phyloP scores from a whole-genome alignment of 148 eudicot species.

The Persicaria tinctoria region DNA sequence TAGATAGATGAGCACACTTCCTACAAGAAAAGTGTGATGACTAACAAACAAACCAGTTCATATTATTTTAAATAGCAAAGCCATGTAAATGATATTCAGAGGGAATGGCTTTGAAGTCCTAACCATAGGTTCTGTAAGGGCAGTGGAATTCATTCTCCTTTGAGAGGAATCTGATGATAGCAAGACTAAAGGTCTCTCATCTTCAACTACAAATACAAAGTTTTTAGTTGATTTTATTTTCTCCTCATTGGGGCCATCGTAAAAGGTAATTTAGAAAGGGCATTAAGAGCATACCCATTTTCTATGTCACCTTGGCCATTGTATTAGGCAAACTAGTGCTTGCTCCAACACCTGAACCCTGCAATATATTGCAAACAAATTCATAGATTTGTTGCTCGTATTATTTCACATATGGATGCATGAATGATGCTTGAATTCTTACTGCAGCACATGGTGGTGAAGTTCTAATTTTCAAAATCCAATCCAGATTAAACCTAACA shows the following conservation, averaged over 20 bases:
- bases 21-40: not conserved
- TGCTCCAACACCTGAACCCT: constrained; percentile 76
- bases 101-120: not conserved
- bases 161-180: constrained; percentile 54
- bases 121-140: constrained; percentile 41
- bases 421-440: constrained; percentile 19
- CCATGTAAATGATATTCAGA: not conserved
- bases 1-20: not conserved
- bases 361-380: not conserved
- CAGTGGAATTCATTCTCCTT: constrained; percentile 39
- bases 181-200: constrained; percentile 51
- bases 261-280: not conserved
- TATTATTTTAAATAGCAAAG: not conserved
- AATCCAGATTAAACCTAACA: no score
- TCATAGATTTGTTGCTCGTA: not conserved
- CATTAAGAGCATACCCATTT: constrained; percentile 37
- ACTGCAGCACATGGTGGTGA: constrained; percentile 78
- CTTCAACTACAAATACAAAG: constrained; percentile 39
- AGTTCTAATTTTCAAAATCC: constrained; percentile 11
- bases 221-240: not conserved
- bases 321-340: constrained; percentile 73
- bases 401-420: not conserved
- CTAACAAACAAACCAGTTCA: not conserved
- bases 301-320: constrained; percentile 35
- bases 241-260: not conserved